Conservation (phyloP, 495 filamentous ascomycete species). For the Baudoinia panamericana region DNA sequence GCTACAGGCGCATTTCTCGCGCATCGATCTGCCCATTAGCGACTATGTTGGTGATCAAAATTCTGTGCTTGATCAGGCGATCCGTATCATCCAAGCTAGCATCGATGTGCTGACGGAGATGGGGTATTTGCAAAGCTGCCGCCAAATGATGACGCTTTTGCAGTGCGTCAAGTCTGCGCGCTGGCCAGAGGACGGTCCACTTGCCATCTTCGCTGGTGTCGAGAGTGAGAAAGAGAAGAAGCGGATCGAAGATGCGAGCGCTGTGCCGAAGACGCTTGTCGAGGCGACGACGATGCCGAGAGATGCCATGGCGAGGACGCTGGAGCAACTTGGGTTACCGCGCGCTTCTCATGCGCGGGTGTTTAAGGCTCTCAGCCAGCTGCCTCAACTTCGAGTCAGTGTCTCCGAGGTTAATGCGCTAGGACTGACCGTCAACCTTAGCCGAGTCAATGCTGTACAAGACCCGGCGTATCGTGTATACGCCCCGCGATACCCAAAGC, state of each 20-base stretch:
- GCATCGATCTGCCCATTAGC: slow-evolving; percentile 81
- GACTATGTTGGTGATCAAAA: slow-evolving; percentile 95
- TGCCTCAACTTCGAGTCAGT: slow-evolving; percentile 58
- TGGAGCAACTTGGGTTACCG: slow-evolving; percentile 23
- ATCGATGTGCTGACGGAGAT: slow-evolving; percentile 93
- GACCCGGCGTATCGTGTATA: slow-evolving; percentile 56
- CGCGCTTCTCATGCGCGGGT: slow-evolving; percentile 30
- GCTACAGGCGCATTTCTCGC: slow-evolving; percentile 86
- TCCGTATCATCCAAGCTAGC: slow-evolving; percentile 84
- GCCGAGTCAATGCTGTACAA: slow-evolving; percentile 46
- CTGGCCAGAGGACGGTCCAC: slow-evolving; percentile 72
- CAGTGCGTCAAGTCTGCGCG: slow-evolving; percentile 83
- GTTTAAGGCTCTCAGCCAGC: slow-evolving; percentile 41
- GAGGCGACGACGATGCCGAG: slow-evolving; percentile 36
- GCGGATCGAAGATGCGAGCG: slow-evolving; percentile 27
- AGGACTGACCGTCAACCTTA: slow-evolving; percentile 48
- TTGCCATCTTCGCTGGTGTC: slow-evolving; percentile 74
- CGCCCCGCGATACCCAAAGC: slow-evolving; percentile 82
- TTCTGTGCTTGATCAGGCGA: slow-evolving; percentile 72
- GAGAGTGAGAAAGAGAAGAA: slow-evolving; percentile 33
- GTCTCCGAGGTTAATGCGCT: slow-evolving; percentile 46
- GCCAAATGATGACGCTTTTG: slow-evolving; percentile 70
- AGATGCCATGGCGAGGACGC: slow-evolving; percentile 19
- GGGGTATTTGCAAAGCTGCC: slow-evolving; percentile 58
- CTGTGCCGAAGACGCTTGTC: slow-evolving; percentile 25